These are phyloP conservation scores for Penicillium malachiteum DNA, from an alignment of 495 filamentous ascomycete genomes.

Conservation along the genomic window DNA sequence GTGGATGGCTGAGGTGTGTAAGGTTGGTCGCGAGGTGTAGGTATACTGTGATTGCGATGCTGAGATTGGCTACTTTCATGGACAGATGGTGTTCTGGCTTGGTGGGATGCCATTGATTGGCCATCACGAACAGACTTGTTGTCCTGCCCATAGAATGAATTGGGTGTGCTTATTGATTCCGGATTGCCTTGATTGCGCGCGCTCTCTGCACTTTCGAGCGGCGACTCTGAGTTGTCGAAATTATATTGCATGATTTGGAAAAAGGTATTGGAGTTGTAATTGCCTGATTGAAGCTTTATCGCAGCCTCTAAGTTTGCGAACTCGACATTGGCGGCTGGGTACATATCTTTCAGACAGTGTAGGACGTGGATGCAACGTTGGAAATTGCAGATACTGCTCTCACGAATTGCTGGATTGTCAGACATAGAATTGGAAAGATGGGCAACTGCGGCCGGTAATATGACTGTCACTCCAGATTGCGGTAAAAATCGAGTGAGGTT, in stretches of 20 bases:
- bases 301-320: conserved; percentile 79
- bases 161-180: conserved; percentile 9
- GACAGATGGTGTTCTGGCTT: not conserved
- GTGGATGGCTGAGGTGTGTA: conserved; percentile 1
- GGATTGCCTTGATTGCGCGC: conserved; percentile 20
- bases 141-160: not conserved
- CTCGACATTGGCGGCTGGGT: conserved; percentile 78
- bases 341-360: conserved; percentile 72
- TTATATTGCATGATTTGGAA: conserved; percentile 39
- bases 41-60: not conserved
- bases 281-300: conserved; percentile 52
- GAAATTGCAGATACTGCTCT: conserved; percentile 68
- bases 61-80: conserved; percentile 3
- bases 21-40: not conserved
- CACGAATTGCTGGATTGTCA: conserved; percentile 61
- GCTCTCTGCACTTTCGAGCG: conserved; percentile 4
- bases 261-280: conserved; percentile 30
- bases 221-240: conserved; percentile 15
- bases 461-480: conserved; percentile 81
- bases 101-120: not conserved
- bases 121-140: not conserved
- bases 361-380: conserved; percentile 78
- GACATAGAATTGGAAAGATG: conserved; percentile 83
- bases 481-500: conserved; percentile 74
- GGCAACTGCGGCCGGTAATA: conserved; percentile 82